These are phyloP conservation scores for Auxenochlorella pyrenoidosa DNA, from an alignment of 139 green algal species.

Conservation along the genomic window DNA sequence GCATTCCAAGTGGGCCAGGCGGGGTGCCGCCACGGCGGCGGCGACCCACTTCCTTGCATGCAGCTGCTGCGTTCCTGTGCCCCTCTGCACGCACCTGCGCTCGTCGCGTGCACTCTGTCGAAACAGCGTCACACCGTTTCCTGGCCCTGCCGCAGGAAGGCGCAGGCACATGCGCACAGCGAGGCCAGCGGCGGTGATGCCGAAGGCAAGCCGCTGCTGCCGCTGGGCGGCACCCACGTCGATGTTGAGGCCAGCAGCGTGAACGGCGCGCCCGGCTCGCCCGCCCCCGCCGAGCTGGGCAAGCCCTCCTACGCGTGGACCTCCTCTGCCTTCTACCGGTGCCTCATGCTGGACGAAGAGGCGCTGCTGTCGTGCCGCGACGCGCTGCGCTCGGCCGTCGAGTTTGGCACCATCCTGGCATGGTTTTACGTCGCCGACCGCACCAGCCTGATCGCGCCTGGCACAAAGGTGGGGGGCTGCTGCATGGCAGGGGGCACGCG, in stretches of 20 bases:
- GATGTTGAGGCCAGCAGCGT: slow-evolving; percentile 10
- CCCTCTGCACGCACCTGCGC: too few species aligned
- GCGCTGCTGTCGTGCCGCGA: slow-evolving; percentile 27
- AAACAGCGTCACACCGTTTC: too few species aligned
- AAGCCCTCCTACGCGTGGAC: slow-evolving; percentile 30
- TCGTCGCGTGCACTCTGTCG: too few species aligned
- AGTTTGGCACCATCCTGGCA: slow-evolving; percentile 87
- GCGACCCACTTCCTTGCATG: not conserved
- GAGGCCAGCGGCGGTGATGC: not conserved
- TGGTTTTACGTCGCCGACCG: slow-evolving; percentile 92
- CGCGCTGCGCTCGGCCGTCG: slow-evolving; percentile 49
- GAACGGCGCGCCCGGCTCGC: not conserved
- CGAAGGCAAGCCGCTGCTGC: slow-evolving; percentile 28
- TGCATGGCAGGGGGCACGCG: not conserved
- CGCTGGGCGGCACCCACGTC: slow-evolving; percentile 3
- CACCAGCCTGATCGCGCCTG: slow-evolving; percentile 64
- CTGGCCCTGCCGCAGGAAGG: slow-evolving; percentile 5
- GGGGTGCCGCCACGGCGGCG: not conserved
- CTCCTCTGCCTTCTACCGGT: slow-evolving; percentile 37
- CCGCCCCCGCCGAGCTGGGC: not conserved
- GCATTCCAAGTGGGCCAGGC: slow-evolving; percentile 12
- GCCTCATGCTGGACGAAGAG: slow-evolving; percentile 48
- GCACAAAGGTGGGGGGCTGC: slow-evolving; percentile 47
- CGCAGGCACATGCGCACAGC: not conserved
- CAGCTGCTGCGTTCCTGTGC: too few species aligned